Base-by-base conservation (phyloP, 768 basidiomycete genomes). In the Lenzites betulinus region DNA sequence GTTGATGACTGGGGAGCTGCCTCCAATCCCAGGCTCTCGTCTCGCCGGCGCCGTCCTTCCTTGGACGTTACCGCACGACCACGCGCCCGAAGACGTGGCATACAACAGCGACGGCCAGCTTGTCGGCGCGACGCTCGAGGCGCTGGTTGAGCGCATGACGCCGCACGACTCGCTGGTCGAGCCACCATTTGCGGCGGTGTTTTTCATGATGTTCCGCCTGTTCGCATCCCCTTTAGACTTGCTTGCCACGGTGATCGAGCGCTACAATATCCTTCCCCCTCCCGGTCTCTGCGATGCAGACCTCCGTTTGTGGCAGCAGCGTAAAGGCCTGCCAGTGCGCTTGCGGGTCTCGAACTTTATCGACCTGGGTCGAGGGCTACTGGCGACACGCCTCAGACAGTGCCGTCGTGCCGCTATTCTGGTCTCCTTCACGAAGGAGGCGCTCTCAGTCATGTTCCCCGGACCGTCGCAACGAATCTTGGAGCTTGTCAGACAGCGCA, bases 81-180 rank as follows among this genome's bases (percentile, higher is more conserved):
- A 95, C 72, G 80, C 86, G 13, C 75, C 85, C 5, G 85, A 89
- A 36, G 95, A 99, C 69, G 90, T 96, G 50, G 85, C 89, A 4
- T 95, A 93, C 78, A 97, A 95, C 71, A 81, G 82, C 46, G 95
- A 98, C 13, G 95, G 95, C 2, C 84, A 86, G 64, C 85, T 98
- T 20, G 90, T 95, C 11, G 95, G 94, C 23, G 97, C 94, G 2
- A 94, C 93, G 4, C 78, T 99, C 62, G 81, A 82, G 18, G 95
- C 89, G 1, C 79, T 99, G 43, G 89, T 98, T n/a, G 95, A 96
- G 76, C 95, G 93, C 76, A 90, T 98, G 88, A 96, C 96, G 20
- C 94, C 95, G 5, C 93, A 97, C 70, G 93, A 94, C 69, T 88
- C 87, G 59, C 83, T 95, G 44, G 93, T 94, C 55, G 95, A 98